phyloP scores from a whole-genome alignment of 2,329 filamentous ascomycete species.

The Scolecobasidium constrictum region DNA sequence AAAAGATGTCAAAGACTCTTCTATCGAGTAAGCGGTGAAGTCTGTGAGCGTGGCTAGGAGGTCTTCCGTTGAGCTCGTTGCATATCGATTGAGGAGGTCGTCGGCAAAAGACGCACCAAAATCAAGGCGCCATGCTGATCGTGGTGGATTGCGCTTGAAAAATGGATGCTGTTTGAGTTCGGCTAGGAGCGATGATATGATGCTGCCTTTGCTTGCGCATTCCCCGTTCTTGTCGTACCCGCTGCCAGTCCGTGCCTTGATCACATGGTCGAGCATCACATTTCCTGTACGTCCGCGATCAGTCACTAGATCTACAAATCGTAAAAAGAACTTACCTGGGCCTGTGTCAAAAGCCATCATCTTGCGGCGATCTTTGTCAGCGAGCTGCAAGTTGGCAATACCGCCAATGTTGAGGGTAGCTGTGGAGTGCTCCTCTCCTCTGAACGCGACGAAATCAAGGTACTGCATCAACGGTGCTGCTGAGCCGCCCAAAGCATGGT shows the following conservation, averaged over 20 bases:
- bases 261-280: not conserved
- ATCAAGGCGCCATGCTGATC: slow-evolving; percentile 1
- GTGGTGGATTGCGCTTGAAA: slow-evolving; percentile 1
- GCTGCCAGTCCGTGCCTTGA: not conserved
- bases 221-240: slow-evolving; percentile 1
- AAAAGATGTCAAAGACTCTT: not conserved
- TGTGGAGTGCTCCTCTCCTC: not conserved
- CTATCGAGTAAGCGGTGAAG: not conserved
- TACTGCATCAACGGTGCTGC: not conserved
- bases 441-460: not conserved
- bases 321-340: not conserved
- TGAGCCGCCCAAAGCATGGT: not conserved
- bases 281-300: not conserved
- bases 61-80: not conserved
- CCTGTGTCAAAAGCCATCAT: slow-evolving; percentile 3
- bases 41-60: not conserved
- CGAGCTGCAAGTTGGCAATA: not conserved
- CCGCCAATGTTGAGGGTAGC: not conserved
- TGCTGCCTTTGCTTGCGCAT: not conserved
- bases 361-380: not conserved
- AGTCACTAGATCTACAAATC: not conserved
- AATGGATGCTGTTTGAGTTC: slow-evolving; percentile 1
- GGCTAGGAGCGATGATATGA: not conserved
- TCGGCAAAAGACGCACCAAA: not conserved
- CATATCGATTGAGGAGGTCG: not conserved